These are phyloP conservation scores for Sarocladiaceae sp. DNA, from an alignment of 2,329 filamentous ascomycete genomes.

Conservation along the genomic window DNA sequence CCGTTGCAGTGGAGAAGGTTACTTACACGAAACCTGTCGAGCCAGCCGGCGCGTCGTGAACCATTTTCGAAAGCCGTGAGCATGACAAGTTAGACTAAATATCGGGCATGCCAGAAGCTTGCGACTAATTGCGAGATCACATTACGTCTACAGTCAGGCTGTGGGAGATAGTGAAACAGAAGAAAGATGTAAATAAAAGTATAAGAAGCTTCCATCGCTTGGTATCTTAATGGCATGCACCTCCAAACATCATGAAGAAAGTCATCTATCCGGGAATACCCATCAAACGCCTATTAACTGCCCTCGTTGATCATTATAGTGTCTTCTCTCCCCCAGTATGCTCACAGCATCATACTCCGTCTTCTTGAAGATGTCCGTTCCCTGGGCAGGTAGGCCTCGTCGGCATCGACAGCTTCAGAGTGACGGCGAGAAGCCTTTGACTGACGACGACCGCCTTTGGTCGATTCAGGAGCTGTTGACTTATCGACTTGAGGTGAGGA, in stretches of 20 bases:
- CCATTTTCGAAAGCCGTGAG: no score
- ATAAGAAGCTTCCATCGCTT: constrained; percentile 27
- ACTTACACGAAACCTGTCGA: constrained; percentile 76
- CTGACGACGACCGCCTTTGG: constrained; percentile 14
- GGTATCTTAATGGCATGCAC: constrained; percentile 25
- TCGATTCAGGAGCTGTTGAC: constrained; percentile 19
- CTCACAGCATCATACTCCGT: constrained; percentile 58
- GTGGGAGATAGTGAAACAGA: no score
- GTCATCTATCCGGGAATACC: constrained; percentile 19
- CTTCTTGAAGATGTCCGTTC: constrained; percentile 37
- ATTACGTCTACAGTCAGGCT: no score
- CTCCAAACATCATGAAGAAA: constrained; percentile 19
- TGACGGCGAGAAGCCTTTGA: constrained; percentile 24
- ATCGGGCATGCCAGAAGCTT: no score
- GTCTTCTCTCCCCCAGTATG: constrained; percentile 12
- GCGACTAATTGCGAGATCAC: no score
- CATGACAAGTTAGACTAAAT: no score
- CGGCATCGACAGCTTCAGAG: constrained; percentile 33
- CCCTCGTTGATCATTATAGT: constrained; percentile 5
- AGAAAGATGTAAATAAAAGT: constrained; percentile 26
- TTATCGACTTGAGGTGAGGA: constrained; percentile 38
- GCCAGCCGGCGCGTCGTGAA: constrained; percentile 47
- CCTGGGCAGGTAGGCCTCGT: constrained; percentile 23
- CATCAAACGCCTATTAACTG: constrained; percentile 11
- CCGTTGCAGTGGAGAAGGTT: constrained; percentile 80